These are phyloP conservation scores for Pseudofabraea citricarpa DNA, from an alignment of 2,329 filamentous ascomycete genomes.

Conservation along the genomic window DNA sequence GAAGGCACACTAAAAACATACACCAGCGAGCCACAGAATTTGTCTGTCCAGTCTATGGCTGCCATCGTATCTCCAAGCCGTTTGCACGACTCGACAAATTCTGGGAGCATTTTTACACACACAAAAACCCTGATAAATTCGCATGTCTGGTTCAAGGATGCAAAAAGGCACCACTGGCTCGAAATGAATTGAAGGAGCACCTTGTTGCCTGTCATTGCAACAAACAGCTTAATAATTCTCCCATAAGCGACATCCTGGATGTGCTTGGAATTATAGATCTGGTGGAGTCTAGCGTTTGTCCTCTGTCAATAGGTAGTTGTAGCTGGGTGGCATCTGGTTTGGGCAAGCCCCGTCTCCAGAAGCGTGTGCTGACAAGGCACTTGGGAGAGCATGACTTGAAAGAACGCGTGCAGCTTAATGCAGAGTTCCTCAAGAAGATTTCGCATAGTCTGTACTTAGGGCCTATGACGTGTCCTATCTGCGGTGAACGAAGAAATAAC, in stretches of 20 bases:
- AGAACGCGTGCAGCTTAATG: not conserved
- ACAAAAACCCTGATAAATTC: slow-evolving; percentile 1
- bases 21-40: slow-evolving; percentile 1
- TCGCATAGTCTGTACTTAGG: not conserved
- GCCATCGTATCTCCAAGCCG: slow-evolving; percentile 6
- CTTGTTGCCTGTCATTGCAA: not conserved
- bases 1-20: slow-evolving; percentile 7
- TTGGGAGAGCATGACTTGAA: not conserved
- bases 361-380: no score
- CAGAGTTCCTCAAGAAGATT: not conserved
- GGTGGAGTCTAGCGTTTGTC: no score
- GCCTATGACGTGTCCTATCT: not conserved
- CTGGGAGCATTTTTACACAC: slow-evolving; percentile 9
- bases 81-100: slow-evolving; percentile 10
- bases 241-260: not conserved
- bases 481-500: no score
- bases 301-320: no score
- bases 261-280: not conserved
- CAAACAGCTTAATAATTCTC: not conserved
- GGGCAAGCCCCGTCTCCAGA: not conserved
- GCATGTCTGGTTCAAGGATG: slow-evolving; percentile 7
- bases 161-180: slow-evolving; percentile 3
- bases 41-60: slow-evolving; percentile 9
- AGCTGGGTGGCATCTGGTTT: no score
- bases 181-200: slow-evolving; percentile 1